Base-by-base conservation (phyloP, 1,284 basidiomycete genomes). In the Athelia sp. region DNA sequence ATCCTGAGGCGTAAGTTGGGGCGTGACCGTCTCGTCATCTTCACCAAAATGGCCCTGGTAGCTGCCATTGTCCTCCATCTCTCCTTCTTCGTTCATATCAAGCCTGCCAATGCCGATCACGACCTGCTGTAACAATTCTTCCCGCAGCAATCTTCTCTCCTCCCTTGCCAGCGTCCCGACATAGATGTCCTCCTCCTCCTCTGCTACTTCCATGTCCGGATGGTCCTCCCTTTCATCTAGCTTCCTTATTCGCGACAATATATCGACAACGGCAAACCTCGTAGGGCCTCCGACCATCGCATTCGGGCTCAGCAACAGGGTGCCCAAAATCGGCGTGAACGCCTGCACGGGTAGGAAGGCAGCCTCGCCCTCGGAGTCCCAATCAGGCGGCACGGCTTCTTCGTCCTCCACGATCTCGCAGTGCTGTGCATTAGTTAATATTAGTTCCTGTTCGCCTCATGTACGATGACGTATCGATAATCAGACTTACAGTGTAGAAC, bases 301-400 rank as follows among this genome's bases (percentile, higher is more conserved):
- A 61, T 91, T 93, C 13, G 85, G 78, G 62, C 87, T 93, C 49
- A 97, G 79, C 19, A 98, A 75, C 34, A 98, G 73, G 0, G 91
- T 90, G 46, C 92, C 94, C 17, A 98, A 77, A 46, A 98, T 84
- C 4, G 93, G 91, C 2, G 94, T 96, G 70, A 98, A 98, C 9
- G 88, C 82, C 58, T 88, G 84, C 3, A 93, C 89, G 45, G 84
- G 80, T 47, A 98, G 15, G 19, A 8, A 40, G 6, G 8, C 19
- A 18, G 17, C 15, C 15, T 32, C 23, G 44, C 34, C 15, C 32
- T 11, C 35, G 35, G 32, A 52, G 26, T 31, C 15, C 14, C 52
- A 45, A 43, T 32, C 44, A 48, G 15, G 48, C 50, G 26, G 44
- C 54, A 15, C 53, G 58, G 48, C 58, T 61, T 54, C 51, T 46